Evolutionary conservation across 2,329 filamentous ascomycete genomes (phyloP).

Genomic region (Sclerotinia minor): DNA sequence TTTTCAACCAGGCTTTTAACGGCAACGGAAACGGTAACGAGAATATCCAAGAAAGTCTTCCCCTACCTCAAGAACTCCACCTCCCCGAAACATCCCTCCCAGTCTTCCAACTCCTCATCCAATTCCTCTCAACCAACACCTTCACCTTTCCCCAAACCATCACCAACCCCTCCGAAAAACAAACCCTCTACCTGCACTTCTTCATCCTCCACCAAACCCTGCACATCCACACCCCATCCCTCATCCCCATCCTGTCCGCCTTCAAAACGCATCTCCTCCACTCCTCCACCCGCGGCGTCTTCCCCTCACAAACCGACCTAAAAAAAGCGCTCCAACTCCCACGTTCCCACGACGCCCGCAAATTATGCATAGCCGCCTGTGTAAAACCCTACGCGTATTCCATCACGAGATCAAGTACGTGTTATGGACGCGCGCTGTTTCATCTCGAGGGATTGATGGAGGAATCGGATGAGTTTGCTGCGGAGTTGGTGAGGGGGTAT

Average conservation of each 20-base stretch:
- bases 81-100: slow-evolving; percentile 22
- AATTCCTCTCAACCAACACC: slow-evolving; percentile 27
- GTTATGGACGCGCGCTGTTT: slow-evolving; percentile 7
- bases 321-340: neutral
- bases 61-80: slow-evolving; percentile 20
- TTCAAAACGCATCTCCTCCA: neutral
- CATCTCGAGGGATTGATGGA: slow-evolving; percentile 24
- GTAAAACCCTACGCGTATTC: slow-evolving; percentile 8
- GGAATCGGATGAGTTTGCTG: slow-evolving; percentile 26
- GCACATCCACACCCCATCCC: neutral
- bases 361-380: neutral
- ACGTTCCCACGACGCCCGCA: neutral
- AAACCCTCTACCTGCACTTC: slow-evolving; percentile 20
- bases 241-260: neutral
- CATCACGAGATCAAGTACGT: neutral
- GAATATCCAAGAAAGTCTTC: neutral
- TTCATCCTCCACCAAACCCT: slow-evolving; percentile 20
- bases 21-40: slow-evolving; percentile 27
- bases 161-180: neutral
- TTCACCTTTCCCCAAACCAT: neutral
- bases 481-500: slow-evolving; percentile 25
- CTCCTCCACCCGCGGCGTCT: neutral
- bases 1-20: slow-evolving; percentile 29
- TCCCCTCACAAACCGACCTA: neutral
- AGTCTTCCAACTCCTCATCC: slow-evolving; percentile 26